Percentiles rank a stretch among this genome's conserved stretches.
phyloP scores from a whole-genome alignment of 768 basidiomycete genomes.

The Cantharellus anzutake region DNA sequence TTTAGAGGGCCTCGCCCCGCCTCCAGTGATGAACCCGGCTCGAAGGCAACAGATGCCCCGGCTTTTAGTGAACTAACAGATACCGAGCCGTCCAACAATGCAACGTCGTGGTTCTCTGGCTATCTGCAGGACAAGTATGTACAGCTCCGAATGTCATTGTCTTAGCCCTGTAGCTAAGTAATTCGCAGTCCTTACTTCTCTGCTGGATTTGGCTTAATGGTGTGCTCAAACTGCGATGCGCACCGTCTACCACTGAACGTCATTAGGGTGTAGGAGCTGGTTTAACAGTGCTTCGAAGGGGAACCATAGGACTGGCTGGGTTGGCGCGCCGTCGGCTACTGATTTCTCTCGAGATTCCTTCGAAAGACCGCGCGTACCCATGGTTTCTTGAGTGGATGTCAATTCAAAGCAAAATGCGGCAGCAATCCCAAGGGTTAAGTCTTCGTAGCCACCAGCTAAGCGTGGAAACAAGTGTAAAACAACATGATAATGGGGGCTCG shows the following conservation, averaged over 20 bases:
- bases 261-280: constrained; percentile 77
- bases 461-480: constrained; percentile 74
- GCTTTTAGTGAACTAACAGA: neutral
- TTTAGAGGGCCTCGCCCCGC: no score
- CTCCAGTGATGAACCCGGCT: no score
- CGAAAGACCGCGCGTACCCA: constrained; percentile 84
- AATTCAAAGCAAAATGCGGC: constrained; percentile 24
- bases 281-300: constrained; percentile 54
- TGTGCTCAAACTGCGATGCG: constrained; percentile 16
- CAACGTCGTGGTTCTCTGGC: neutral
- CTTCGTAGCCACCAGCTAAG: constrained; percentile 78
- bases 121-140: neutral
- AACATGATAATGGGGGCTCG: constrained; percentile 82
- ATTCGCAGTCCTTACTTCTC: constrained; percentile 77
- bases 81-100: neutral
- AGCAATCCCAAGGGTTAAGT: constrained; percentile 3
- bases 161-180: neutral
- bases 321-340: constrained; percentile 78
- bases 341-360: constrained; percentile 88
- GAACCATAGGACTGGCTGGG: constrained; percentile 43
- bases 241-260: constrained; percentile 4
- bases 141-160: neutral
- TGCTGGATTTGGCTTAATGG: constrained; percentile 96
- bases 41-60: no score
- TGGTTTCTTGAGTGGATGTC: constrained; percentile 99